These are phyloP conservation scores for Botryotinia globosa DNA, from an alignment of 2,329 filamentous ascomycete species.

Conservation along the genomic window DNA sequence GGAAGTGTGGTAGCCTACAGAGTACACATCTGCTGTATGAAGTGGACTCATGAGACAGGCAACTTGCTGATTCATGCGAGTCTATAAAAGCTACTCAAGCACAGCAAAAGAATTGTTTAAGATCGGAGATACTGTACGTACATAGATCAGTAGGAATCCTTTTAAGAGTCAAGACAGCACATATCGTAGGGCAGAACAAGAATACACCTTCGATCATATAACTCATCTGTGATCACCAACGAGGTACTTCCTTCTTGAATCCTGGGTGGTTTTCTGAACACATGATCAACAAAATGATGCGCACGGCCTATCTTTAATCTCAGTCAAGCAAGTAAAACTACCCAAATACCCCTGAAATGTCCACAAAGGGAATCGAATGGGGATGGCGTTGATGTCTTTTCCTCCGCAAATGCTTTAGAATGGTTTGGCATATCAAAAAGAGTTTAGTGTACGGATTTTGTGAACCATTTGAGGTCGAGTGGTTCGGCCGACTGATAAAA, in stretches of 20 bases:
- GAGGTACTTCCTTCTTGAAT: neutral
- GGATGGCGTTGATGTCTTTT: neutral
- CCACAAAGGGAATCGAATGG: neutral
- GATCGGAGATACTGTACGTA: neutral
- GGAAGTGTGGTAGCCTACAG: neutral
- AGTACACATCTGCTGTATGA: neutral
- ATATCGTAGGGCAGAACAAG: neutral
- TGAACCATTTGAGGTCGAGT: neutral
- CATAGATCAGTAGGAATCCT: neutral
- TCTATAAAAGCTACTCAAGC: neutral
- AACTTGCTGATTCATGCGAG: neutral
- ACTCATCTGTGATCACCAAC: neutral
- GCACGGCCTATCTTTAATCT: constrained; percentile 15
- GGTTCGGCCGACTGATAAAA: constrained; percentile 8
- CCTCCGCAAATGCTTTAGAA: neutral
- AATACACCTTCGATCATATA: neutral
- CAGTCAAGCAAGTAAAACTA: neutral
- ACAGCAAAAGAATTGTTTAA: neutral
- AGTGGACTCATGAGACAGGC: neutral
- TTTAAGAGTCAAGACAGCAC: neutral
- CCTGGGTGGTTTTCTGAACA: neutral
- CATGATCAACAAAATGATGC: neutral
- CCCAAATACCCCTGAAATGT: constrained; percentile 14
- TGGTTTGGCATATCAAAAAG: neutral
- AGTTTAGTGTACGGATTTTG: neutral